Evolutionary conservation across 179 eudicot species (phyloP).

Genomic region (Beta corolliflora): DNA sequence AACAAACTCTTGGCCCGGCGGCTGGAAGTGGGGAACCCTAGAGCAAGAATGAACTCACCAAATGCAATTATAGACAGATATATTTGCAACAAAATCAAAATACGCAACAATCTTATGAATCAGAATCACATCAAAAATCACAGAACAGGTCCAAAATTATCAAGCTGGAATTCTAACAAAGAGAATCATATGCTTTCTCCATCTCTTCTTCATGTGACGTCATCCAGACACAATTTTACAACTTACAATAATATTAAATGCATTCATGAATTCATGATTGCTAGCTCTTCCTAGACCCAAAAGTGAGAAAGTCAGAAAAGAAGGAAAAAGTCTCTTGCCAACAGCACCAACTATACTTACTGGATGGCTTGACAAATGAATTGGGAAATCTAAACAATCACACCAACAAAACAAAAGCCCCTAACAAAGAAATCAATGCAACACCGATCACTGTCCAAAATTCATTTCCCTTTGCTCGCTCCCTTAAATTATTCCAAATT

Average conservation of each 20-base stretch:
- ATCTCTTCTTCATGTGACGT: not conserved
- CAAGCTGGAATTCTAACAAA: conserved; percentile 2
- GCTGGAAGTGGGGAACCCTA: conserved; percentile 6
- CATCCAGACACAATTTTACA: not conserved
- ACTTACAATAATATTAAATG: not conserved
- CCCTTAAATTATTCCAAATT: too few species aligned
- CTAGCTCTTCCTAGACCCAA: not conserved
- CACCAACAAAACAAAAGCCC: too few species aligned
- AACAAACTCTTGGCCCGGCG: conserved; percentile 1
- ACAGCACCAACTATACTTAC: too few species aligned
- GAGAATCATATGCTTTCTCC: not conserved
- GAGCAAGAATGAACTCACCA: not conserved
- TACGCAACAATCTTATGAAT: not conserved
- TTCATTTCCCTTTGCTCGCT: too few species aligned
- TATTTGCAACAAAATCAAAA: not conserved
- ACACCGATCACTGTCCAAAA: too few species aligned
- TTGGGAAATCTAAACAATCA: too few species aligned
- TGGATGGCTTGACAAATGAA: too few species aligned
- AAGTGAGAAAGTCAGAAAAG: not conserved
- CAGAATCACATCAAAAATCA: not conserved
- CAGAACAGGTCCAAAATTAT: not conserved
- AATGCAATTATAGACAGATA: not conserved
- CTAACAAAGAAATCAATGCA: too few species aligned
- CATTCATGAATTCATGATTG: not conserved
- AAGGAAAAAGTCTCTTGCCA: too few species aligned